A percentile compares a stretch with the other conserved stretches of the same genome.
phyloP scores from a whole-genome alignment of 2,329 filamentous ascomycete genomes.

The Calonectria naviculata region DNA sequence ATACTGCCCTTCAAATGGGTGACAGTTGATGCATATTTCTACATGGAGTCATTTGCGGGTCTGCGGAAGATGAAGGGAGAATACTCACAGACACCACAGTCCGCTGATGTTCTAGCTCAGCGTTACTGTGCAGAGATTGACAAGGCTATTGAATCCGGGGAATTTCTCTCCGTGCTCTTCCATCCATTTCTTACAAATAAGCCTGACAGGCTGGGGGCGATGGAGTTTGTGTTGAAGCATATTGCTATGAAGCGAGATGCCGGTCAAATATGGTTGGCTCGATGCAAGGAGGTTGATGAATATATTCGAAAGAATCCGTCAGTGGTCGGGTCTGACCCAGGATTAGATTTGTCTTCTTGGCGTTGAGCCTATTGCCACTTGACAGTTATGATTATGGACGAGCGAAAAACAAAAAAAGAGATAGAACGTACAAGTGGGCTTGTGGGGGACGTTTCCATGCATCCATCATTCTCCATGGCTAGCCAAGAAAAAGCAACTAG shows the following conservation, averaged over 20 bases:
- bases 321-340: not conserved
- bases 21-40: conserved; percentile 14
- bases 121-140: not conserved
- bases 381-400: too few relatives aligned
- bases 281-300: conserved; percentile 1
- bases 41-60: conserved; percentile 11
- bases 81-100: not conserved
- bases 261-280: conserved; percentile 3
- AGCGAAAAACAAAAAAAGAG: too few relatives aligned
- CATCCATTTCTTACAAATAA: conserved; percentile 8
- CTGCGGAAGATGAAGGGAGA: conserved; percentile 9
- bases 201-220: not conserved
- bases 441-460: too few relatives aligned
- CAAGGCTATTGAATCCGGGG: not conserved
- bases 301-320: not conserved
- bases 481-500: too few relatives aligned
- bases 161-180: not conserved
- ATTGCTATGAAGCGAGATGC: not conserved
- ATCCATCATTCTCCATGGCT: too few relatives aligned
- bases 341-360: not conserved
- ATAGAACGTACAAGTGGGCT: too few relatives aligned
- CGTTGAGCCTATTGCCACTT: not conserved
- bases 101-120: not conserved
- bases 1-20: conserved; percentile 15
- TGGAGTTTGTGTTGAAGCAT: conserved; percentile 5